These are phyloP conservation scores for Coprinopsis sp. DNA, from an alignment of 768 basidiomycete species.

Conservation along the genomic window DNA sequence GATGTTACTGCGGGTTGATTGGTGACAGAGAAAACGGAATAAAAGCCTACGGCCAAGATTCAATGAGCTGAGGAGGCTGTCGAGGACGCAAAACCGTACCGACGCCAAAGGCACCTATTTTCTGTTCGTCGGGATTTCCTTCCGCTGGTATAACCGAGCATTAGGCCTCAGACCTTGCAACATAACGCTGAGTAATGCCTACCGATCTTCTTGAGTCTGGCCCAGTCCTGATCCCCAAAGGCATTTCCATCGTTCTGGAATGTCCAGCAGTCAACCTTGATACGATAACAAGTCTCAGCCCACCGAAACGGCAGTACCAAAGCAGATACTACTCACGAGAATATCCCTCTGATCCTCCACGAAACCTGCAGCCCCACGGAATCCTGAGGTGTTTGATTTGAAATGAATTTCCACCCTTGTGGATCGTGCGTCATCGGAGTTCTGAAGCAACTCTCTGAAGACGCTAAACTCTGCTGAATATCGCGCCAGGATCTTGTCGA, in stretches of 20 bases:
- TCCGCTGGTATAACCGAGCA: constrained; percentile 47
- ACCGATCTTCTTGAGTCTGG: constrained; percentile 85
- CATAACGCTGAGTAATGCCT: no score
- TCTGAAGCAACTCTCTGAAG: constrained; percentile 85
- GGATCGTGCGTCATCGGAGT: constrained; percentile 88
- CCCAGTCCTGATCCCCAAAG: constrained; percentile 88
- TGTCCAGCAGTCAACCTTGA: constrained; percentile 72
- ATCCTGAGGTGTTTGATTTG: constrained; percentile 28
- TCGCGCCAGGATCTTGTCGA: constrained; percentile 93
- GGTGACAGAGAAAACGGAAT: constrained; percentile 77
- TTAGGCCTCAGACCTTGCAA: background rate
- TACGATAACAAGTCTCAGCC: background rate
- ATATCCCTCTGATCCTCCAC: constrained; percentile 65
- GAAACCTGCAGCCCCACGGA: background rate
- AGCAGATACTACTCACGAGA: constrained; percentile 33
- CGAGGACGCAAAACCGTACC: constrained; percentile 39
- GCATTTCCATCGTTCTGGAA: constrained; percentile 85
- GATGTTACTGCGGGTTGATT: constrained; percentile 82
- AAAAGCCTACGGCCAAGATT: constrained; percentile 49
- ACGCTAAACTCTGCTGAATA: constrained; percentile 93
- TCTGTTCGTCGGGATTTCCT: constrained; percentile 91
- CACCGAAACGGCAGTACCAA: background rate
- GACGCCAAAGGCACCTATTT: constrained; percentile 93
- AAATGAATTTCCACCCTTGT: constrained; percentile 75
- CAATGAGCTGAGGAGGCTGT: background rate